These are phyloP conservation scores for Pythium scleroteichum DNA, from an alignment of 352 stramenopile genomes.

Conservation along the genomic window DNA sequence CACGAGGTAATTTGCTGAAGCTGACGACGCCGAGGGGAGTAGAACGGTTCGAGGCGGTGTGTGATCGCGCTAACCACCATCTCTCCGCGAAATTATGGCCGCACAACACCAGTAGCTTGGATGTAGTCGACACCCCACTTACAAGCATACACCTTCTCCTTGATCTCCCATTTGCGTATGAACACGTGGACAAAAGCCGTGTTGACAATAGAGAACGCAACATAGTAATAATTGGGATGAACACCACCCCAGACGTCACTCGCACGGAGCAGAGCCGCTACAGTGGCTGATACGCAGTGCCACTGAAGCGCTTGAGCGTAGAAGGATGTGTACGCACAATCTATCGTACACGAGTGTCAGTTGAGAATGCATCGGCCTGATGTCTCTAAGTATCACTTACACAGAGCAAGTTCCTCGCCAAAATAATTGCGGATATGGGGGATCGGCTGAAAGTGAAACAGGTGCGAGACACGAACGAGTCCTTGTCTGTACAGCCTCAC, in stretches of 20 bases:
- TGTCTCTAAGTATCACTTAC: conserved; percentile 36
- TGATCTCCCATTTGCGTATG: conserved; percentile 63
- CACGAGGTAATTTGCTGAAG: conserved; percentile 31
- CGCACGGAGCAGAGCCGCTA: conserved; percentile 30
- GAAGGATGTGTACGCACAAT: conserved; percentile 69
- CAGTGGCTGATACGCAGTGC: conserved; percentile 33
- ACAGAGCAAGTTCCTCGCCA: conserved; percentile 74
- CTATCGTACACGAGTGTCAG: conserved; percentile 26
- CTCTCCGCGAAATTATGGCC: conserved; percentile 60
- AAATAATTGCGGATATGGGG: conserved; percentile 78
- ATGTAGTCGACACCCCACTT: conserved; percentile 51
- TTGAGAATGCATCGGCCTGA: neutral
- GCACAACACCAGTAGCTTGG: conserved; percentile 23
- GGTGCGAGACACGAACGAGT: conserved; percentile 10
- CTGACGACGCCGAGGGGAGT: conserved; percentile 34
- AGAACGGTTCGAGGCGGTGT: conserved; percentile 54
- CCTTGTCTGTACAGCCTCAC: conserved; percentile 28
- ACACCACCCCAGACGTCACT: conserved; percentile 2
- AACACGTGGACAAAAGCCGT: conserved; percentile 49
- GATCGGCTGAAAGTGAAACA: conserved; percentile 47
- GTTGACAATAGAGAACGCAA: conserved; percentile 50
- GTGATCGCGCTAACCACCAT: conserved; percentile 53
- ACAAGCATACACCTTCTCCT: conserved; percentile 38
- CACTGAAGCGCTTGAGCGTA: conserved; percentile 45
- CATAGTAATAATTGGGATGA: conserved; percentile 15